Conservation (phyloP, 2,329 filamentous ascomycete species). For the Exophiala alcalophila region DNA sequence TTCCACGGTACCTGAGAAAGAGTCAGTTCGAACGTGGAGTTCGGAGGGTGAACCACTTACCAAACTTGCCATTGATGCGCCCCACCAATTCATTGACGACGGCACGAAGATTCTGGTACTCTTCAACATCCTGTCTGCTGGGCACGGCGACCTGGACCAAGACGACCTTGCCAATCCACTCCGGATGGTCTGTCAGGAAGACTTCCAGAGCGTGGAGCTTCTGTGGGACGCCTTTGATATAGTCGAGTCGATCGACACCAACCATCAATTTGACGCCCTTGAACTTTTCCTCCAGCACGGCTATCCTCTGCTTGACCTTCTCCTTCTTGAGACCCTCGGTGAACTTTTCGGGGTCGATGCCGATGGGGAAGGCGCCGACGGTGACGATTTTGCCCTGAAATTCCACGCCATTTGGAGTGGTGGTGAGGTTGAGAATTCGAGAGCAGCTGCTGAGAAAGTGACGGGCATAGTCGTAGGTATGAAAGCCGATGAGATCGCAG, state of each 20-base stretch:
- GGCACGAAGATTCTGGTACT: conserved; percentile 93
- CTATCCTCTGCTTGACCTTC: conserved; percentile 83
- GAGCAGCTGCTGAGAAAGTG: conserved; percentile 96
- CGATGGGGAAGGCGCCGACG: conserved; percentile 94
- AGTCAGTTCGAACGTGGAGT: conserved; percentile 20
- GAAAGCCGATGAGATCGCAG: conserved; percentile 94
- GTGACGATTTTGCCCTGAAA: conserved; percentile 85
- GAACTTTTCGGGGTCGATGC: conserved; percentile 97
- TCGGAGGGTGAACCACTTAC: conserved; percentile 37
- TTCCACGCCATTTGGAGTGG: conserved; percentile 89
- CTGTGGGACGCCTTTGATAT: conserved; percentile 98
- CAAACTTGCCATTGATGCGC: conserved; percentile 94
- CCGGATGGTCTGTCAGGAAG: conserved; percentile 92
- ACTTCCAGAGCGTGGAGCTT: conserved; percentile 96
- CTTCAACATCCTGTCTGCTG: conserved; percentile 91
- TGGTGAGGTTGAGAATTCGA: conserved; percentile 70
- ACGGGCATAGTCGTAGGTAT: conserved; percentile 98
- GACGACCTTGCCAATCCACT: conserved; percentile 97
- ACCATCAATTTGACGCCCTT: conserved; percentile 95
- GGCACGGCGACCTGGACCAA: conserved; percentile 95
- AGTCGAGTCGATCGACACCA: conserved; percentile 92
- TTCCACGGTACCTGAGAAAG: conserved; percentile 70
- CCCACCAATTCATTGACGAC: conserved; percentile 97
- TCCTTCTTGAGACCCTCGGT: conserved; percentile 81
- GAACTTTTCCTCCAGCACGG: conserved; percentile 81